phyloP scores from a whole-genome alignment of 1,284 basidiomycete genomes.

The Ceratobasidium sp. region DNA sequence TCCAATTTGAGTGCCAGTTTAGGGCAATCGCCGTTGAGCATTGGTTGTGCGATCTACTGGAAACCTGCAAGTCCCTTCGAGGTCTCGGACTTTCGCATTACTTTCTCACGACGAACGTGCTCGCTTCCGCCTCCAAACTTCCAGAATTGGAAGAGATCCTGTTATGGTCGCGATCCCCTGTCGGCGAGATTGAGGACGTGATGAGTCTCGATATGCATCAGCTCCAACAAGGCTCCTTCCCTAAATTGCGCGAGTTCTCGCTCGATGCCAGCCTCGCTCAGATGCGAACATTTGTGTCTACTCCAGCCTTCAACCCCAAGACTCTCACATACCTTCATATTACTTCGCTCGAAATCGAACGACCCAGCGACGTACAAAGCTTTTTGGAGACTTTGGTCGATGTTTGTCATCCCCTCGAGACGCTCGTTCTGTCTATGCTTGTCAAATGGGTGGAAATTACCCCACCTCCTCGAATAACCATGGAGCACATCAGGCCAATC shows the following conservation, averaged over 20 bases:
- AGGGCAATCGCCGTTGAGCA: slow-evolving; percentile 14
- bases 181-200: slow-evolving; percentile 35
- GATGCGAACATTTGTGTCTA: slow-evolving; percentile 29
- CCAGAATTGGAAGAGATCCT: slow-evolving; percentile 26
- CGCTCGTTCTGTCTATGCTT: slow-evolving; percentile 34
- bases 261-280: slow-evolving; percentile 32
- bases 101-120: slow-evolving; percentile 30
- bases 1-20: slow-evolving; percentile 34
- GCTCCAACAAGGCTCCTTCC: slow-evolving; percentile 29
- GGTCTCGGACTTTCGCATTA: slow-evolving; percentile 33
- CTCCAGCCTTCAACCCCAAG: slow-evolving; percentile 28
- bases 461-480: slow-evolving; percentile 38
- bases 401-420: slow-evolving; percentile 31
- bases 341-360: slow-evolving; percentile 37
- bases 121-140: slow-evolving; percentile 19
- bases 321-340: slow-evolving; percentile 34
- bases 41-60: slow-evolving; percentile 29
- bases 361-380: slow-evolving; percentile 27
- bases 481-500: slow-evolving; percentile 32
- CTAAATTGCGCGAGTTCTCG: slow-evolving; percentile 26
- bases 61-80: slow-evolving; percentile 27
- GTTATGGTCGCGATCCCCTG: slow-evolving; percentile 30
- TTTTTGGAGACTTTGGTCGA: slow-evolving; percentile 37
- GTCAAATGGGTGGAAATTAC: slow-evolving; percentile 38
- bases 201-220: slow-evolving; percentile 37